Base-by-base conservation (phyloP, 2,329 filamentous ascomycete species). In the Alternaria novae-zelandiae region DNA sequence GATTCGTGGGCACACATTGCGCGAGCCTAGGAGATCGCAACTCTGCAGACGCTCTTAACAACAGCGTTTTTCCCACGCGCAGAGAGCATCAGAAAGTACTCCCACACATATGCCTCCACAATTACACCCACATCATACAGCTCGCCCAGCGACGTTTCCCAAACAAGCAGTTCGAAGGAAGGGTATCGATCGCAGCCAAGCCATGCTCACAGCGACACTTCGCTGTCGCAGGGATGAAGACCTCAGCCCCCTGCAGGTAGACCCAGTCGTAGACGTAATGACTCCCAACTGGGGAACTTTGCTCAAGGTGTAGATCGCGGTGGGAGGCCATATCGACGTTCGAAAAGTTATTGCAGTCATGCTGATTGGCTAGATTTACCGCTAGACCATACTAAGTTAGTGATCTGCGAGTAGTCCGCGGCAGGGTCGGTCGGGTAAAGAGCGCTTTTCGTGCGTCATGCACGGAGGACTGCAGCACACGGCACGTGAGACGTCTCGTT, bases 11-110 rank as follows among this genome's bases (percentile, higher is more conserved):
- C 32, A 36, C 4, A 36, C 8, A 9, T 36, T n/a, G 32, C 32
- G 15, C 15, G 8, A 4, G 32, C 32, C 15, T 5, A n/a, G 32
- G 0, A 36, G 15, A 9, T 36, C 7, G 7, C 32, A 9, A 1
- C 13, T 36, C 7, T 3, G 32, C 7, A n/a, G 15, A 36, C 13
- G 32, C 32, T n/a, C 7, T 15, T 2, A 36, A n/a, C 32, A 36
- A 32, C 12, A 32, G 30, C 30, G 30, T 6, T 32, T 4, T 13
- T 32, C 13, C 15, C 15, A 41, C 15, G 32, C 32, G 15, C 32
- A 41, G 5, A 17, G 36, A 10, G 3, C 0, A 0, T 17, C n/a
- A 41, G 15, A 15, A 11, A 17, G 0, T 2, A 4, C n/a, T n/a
- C 15, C 7, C 32, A 36, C 7, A n/a, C 6, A 7, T 6, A 5